Evolutionary conservation across 495 filamentous ascomycete species (phyloP), one percentile per base, ranked within the genome.

Genomic region (Zalerion maritima): DNA sequence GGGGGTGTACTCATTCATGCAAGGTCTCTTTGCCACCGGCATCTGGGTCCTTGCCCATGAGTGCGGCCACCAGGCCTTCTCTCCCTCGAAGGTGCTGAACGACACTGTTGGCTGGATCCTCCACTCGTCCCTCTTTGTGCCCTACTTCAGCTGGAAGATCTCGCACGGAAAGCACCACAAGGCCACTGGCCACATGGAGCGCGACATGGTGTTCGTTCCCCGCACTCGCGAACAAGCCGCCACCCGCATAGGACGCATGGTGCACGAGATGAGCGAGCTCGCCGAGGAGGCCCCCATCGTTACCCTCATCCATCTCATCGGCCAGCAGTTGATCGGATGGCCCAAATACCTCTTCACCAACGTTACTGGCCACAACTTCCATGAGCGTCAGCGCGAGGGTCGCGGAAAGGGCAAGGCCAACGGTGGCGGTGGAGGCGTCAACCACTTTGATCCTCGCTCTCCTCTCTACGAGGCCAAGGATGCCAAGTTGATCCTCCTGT

Each of bases 171-270:
- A 86, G 69, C 83, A 92, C 62, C 83, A 92, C 69, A 86, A 94
- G 66, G 83, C 84, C 28, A 97, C 89, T 22, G 89, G 85, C 36
- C 69, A 97, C 67, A 64, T 97, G 43, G 82, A 87, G 51, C 81
- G 85, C 42, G 89, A 97, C 57, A 94, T 94, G 84, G 89, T 94
- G 35, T 94, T 94, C 59, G 65, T 93, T 2, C 89, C 89, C 20
- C 81, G 78, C 62, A 84, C 81, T 34, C 72, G 84, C 20, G 68
- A 82, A 27, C 51, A 75, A 49, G 80, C 77, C 41, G 80, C 81
- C 18, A 69, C 62, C 28, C 72, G 73, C 24, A 38, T 82, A 34
- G 81, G 81, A 42, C 64, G 61, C 36, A 38, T 81, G 31, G 57
- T 68, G 29, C 78, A 93, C 49, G 81, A 94, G 50, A 54, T 97